Percentiles rank a stretch among this genome's conserved stretches.
Conservation (phyloP, 768 basidiomycete species). For the Cyathus striatus region DNA sequence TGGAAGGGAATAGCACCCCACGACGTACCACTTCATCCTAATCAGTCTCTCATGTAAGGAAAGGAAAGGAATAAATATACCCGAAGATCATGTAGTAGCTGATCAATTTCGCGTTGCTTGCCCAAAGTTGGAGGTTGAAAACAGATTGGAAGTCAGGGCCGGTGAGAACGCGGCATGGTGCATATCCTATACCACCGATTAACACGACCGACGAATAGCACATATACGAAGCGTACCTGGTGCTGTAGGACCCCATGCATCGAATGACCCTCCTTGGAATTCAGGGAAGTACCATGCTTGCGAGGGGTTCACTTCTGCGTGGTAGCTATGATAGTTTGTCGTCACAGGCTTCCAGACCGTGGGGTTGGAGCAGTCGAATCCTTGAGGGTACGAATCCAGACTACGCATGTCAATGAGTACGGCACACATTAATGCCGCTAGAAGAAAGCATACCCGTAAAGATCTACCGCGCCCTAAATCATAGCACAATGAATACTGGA, state of each 20-base stretch:
- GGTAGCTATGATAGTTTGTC: constrained; percentile 62
- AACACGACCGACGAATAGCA: not conserved
- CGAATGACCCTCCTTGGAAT: constrained; percentile 75
- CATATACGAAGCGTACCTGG: constrained; percentile 37
- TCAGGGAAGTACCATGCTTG: constrained; percentile 72
- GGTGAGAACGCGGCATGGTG: constrained; percentile 58
- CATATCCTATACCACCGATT: constrained; percentile 43
- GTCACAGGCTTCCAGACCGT: constrained; percentile 58
- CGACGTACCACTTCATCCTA: constrained; percentile 65
- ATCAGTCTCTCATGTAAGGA: not conserved
- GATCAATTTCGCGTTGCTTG: constrained; percentile 75
- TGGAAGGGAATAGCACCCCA: constrained; percentile 82
- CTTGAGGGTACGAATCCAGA: constrained; percentile 71
- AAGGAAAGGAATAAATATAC: constrained; percentile 22
- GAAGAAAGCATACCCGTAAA: constrained; percentile 50
- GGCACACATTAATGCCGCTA: not conserved
- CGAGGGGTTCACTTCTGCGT: constrained; percentile 39
- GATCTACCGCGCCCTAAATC: constrained; percentile 62
- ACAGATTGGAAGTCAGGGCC: constrained; percentile 74
- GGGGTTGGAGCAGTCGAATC: constrained; percentile 78
- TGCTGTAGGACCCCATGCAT: constrained; percentile 75
- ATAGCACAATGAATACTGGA: not conserved
- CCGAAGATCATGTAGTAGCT: constrained; percentile 86
- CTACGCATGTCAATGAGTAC: constrained; percentile 15
- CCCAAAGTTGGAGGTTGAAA: constrained; percentile 75